phyloP scores from a whole-genome alignment of 352 stramenopile genomes.

The Phytopythium oedochilum region DNA sequence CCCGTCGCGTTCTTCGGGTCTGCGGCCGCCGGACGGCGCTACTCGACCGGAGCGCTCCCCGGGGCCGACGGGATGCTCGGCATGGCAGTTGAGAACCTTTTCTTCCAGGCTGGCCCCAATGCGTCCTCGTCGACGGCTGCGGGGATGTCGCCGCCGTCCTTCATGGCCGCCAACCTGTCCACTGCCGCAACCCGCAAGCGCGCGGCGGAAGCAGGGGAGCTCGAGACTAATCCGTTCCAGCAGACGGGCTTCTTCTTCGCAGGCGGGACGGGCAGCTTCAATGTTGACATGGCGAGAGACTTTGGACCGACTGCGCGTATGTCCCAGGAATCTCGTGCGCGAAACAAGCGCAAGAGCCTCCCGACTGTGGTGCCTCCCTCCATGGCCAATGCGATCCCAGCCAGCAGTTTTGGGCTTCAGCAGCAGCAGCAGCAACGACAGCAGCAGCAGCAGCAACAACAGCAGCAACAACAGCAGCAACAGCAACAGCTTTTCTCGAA shows the following conservation, averaged over 20 bases:
- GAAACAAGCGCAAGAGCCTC: conserved; percentile 39
- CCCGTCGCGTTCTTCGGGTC: conserved; percentile 27
- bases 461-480: conserved; percentile 17
- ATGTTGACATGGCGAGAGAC: neutral
- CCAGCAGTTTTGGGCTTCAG: conserved; percentile 12
- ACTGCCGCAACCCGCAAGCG: conserved; percentile 4
- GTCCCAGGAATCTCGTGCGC: conserved; percentile 8
- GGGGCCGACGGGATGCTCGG: conserved; percentile 9
- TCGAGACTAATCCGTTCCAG: conserved; percentile 7
- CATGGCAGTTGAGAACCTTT: conserved; percentile 3
- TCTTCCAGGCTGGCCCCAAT: neutral
- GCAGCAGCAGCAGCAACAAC: conserved; percentile 25
- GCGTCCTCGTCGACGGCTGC: neutral
- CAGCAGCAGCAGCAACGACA: conserved; percentile 6
- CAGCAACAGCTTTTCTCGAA: conserved; percentile 1
- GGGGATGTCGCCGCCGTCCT: neutral
- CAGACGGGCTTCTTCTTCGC: conserved; percentile 6
- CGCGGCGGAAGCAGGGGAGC: conserved; percentile 7
- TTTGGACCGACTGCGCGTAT: conserved; percentile 19
- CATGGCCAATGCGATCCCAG: conserved; percentile 9
- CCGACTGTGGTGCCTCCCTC: conserved; percentile 27
- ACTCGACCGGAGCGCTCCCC: conserved; percentile 43
- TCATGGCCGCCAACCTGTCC: conserved; percentile 4
- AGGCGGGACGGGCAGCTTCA: neutral
- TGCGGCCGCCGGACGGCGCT: conserved; percentile 24